Evolutionary conservation across 1,139 yeast genomes (phyloP), one percentile per base, ranked within the genome.

Genomic region (Pichia sp.): DNA sequence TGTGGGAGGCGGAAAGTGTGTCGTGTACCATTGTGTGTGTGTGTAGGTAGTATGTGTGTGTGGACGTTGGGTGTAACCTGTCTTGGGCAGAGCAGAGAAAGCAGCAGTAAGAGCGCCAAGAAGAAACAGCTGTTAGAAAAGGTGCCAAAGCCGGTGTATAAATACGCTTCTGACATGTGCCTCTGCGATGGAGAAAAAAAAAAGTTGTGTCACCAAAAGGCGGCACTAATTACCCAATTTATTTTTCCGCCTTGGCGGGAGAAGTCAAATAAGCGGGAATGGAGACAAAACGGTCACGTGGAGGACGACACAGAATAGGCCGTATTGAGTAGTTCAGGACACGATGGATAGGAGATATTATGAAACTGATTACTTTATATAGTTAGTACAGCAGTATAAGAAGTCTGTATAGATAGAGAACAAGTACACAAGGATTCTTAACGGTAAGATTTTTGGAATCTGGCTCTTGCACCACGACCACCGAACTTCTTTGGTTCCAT

Each of bases 381-480:
- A 36, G 40, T 11, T 10, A 36, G 40, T 36, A 36, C 40, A 36
- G 40, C 34, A 44, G 34, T 29, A 30, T 44, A 44, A 44, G 31
- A 44, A 44, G 16, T 16, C 34, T 44, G 31, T 30, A 44, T 44
- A 44, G 31, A 49, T 55, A 56, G 36, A 42, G 41, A 10, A 36
- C 40, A 36, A 13, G 40, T 51, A 56, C 41, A 55, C 32, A 52
- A 45, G 42, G 53, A 32, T 54, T 49, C 50, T 84, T 92, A 93
- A 90, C 99, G 99, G 95, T 93, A 93, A 79, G 99, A 93, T 81
- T 93, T 93, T 86, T 93, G 99, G 97, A 89, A 93, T 85, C 98
- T 92, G 77, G 99, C 95, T 84, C 99, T 93, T 82, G 99, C 99
- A 90, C 99, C 99, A 81, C 95, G 96, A 86, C 99, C 99, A 85